Evolutionary conservation across 176 grass and related monocot genomes (phyloP), one percentile per base, ranked within the genome.

Genomic region (Hyparrhenia diplandra): DNA sequence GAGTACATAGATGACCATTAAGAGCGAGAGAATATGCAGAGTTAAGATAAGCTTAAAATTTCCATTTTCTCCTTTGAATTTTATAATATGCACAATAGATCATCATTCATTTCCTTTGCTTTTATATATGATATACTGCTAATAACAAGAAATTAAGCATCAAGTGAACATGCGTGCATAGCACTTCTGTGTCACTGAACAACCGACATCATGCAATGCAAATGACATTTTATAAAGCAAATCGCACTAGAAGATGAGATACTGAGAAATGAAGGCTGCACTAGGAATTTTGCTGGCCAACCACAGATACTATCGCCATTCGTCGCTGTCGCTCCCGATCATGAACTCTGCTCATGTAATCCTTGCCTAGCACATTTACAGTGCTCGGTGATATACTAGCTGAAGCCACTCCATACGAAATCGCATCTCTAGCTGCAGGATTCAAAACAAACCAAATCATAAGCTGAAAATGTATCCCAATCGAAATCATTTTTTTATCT

Each of bases 281-380:
- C 16, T 28, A 42, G 57, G 8, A 85, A 73, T n/a, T 81, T 73
- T 63, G 55, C 72, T 34, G 46, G 69, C 80, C 39, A 85, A 93
- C 91, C 91, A 88, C 67, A 2, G 85, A 88, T 88, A 87, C 91
- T 76, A 82, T 29, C 17, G 74, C 39, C 62, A 39, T 62, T 37
- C 43, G 77, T 13, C 81, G 76, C 45, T 63, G 51, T 63, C 72
- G 82, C 46, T 49, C 24, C 29, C 6, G 7, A 10, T 27, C 64
- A 71, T 12, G 79, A 41, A 65, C 65, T 59, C 14, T 67, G 23
- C 69, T 54, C 64, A 24, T 24, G 18, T 77, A 74, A 7, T 37
- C 87, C 58, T 83, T 89, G 79, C 61, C 6, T 1, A 46, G 68
- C 0, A 42, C 24, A 54, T 83, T 70, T 18, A 20, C 45, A 74